Conservation (phyloP, 2,329 filamentous ascomycete genomes). For the Drechmeria coniospora region DNA sequence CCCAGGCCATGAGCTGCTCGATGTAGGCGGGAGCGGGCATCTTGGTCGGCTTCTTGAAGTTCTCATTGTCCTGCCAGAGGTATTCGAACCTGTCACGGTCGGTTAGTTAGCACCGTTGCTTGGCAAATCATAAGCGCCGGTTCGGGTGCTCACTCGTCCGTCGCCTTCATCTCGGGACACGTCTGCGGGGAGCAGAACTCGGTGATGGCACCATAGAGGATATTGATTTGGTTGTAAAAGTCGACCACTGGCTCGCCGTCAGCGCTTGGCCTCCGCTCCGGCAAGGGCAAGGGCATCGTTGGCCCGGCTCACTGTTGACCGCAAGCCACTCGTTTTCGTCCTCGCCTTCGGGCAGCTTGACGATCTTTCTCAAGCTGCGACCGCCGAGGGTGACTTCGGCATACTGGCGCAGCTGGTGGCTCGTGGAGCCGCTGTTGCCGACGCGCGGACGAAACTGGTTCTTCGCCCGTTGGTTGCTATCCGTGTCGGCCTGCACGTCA, state of each 20-base stretch:
- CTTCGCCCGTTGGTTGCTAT: conserved; percentile 71
- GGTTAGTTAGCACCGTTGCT: neutral
- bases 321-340: conserved; percentile 97
- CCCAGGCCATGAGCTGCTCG: conserved; percentile 94
- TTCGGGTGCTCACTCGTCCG: conserved; percentile 61
- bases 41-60: conserved; percentile 91
- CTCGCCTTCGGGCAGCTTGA: conserved; percentile 92
- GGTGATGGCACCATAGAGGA: conserved; percentile 95
- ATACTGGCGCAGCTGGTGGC: conserved; percentile 93
- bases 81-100: conserved; percentile 65
- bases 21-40: conserved; percentile 97
- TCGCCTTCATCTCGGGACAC: conserved; percentile 99
- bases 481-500: conserved; percentile 12
- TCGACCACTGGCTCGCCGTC: conserved; percentile 60
- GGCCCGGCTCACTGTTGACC: conserved; percentile 60
- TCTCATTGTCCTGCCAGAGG: conserved; percentile 92
- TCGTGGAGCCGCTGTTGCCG: conserved; percentile 70
- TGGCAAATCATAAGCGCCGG: neutral
- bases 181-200: conserved; percentile 97
- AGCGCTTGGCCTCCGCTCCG: neutral
- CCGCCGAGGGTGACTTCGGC: conserved; percentile 92
- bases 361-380: conserved; percentile 87
- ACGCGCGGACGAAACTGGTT: conserved; percentile 85
- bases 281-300: no score
- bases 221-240: conserved; percentile 99